Conservation (phyloP, 257 asterid species). For the Solanum ahanhuiri region DNA sequence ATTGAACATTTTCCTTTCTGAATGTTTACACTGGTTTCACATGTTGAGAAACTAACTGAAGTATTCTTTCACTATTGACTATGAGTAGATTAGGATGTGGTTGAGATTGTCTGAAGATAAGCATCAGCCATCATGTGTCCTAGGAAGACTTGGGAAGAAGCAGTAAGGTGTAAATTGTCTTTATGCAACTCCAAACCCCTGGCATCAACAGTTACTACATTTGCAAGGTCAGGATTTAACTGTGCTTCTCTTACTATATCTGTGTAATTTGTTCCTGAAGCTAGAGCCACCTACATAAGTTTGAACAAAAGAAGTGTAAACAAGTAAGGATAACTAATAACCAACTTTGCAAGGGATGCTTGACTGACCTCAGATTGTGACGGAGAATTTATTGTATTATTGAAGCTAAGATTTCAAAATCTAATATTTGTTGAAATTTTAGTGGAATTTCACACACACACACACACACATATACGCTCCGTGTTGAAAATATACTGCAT, state of each 20-base stretch:
- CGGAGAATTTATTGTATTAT: background rate
- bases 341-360: background rate
- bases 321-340: background rate
- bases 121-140: slow-evolving; percentile 26
- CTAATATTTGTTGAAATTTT: background rate
- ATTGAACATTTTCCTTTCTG: background rate
- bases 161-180: slow-evolving; percentile 24
- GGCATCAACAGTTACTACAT: slow-evolving; percentile 24
- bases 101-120: slow-evolving; percentile 4
- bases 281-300: slow-evolving; percentile 16
- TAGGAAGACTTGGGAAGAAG: slow-evolving; percentile 17
- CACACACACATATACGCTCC: background rate
- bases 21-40: background rate
- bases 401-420: background rate
- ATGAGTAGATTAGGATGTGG: background rate
- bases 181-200: slow-evolving; percentile 15
- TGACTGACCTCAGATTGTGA: background rate
- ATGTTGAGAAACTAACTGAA: background rate
- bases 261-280: slow-evolving; percentile 14
- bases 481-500: background rate
- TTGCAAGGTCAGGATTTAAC: slow-evolving; percentile 11
- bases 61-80: background rate
- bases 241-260: slow-evolving; percentile 23
- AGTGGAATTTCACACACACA: background rate
- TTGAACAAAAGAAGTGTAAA: background rate